Percentiles rank a stretch among this genome's conserved stretches.
phyloP scores from a whole-genome alignment of 768 basidiomycete genomes.

The Leucogyrophana mollusca region DNA sequence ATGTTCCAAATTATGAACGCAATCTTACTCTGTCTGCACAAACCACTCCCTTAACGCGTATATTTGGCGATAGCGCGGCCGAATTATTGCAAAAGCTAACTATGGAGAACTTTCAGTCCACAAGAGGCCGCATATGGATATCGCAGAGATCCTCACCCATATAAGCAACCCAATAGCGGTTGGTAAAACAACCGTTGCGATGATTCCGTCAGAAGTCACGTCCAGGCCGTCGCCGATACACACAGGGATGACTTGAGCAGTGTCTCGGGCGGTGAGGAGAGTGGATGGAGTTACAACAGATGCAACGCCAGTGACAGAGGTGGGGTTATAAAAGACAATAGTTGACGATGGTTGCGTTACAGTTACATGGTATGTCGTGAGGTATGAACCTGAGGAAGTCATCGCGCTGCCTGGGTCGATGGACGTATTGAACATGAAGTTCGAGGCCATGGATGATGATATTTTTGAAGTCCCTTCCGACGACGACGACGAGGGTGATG shows the following conservation, averaged over 20 bases:
- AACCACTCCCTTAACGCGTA: slow-evolving; percentile 81
- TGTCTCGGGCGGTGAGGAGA: not conserved
- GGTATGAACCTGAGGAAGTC: slow-evolving; percentile 6
- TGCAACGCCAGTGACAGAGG: slow-evolving; percentile 7
- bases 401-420: slow-evolving; percentile 2
- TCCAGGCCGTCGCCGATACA: slow-evolving; percentile 71
- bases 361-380: slow-evolving; percentile 29
- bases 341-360: slow-evolving; percentile 33
- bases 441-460: too few species aligned
- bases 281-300: slow-evolving; percentile 13
- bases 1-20: not conserved
- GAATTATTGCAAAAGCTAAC: slow-evolving; percentile 65
- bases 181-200: slow-evolving; percentile 58
- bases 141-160: slow-evolving; percentile 51
- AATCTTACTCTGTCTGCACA: slow-evolving; percentile 61
- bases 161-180: slow-evolving; percentile 58
- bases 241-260: slow-evolving; percentile 31
- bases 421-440: too few species aligned
- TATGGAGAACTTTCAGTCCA: slow-evolving; percentile 20
- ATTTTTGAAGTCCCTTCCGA: too few species aligned
- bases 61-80: slow-evolving; percentile 70
- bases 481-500: slow-evolving; percentile 4
- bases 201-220: slow-evolving; percentile 56
- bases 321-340: slow-evolving; percentile 1
- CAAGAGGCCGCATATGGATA: not conserved